Evolutionary conservation across 2,329 filamentous ascomycete species (phyloP).

Genomic region (Fusarium duplospermum): DNA sequence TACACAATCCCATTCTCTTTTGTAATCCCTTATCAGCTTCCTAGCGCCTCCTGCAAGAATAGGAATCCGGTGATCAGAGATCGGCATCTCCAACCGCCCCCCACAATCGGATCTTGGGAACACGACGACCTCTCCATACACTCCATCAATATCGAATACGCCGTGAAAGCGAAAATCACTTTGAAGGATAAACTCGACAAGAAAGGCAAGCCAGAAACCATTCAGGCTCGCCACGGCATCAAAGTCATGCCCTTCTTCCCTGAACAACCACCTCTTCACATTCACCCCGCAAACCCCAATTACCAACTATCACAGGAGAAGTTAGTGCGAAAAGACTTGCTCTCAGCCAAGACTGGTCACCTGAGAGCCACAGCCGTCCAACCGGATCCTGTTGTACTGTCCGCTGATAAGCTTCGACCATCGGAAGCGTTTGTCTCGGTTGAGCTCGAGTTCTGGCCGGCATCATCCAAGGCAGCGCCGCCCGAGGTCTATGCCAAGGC

Average conservation of each 20-base stretch:
- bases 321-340: slow-evolving; percentile 25
- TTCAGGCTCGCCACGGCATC: slow-evolving; percentile 13
- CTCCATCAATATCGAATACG: slow-evolving; percentile 20
- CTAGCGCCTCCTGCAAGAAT: slow-evolving; percentile 27
- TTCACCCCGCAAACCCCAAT: slow-evolving; percentile 9
- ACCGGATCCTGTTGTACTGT: slow-evolving; percentile 26
- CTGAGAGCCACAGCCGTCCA: slow-evolving; percentile 21
- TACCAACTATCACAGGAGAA: slow-evolving; percentile 30
- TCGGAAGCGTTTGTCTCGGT: slow-evolving; percentile 13
- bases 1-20: slow-evolving; percentile 34
- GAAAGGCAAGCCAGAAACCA: background rate
- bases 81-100: slow-evolving; percentile 30
- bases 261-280: slow-evolving; percentile 29
- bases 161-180: slow-evolving; percentile 7
- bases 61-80: slow-evolving; percentile 10
- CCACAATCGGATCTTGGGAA: slow-evolving; percentile 35
- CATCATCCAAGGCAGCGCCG: slow-evolving; percentile 10
- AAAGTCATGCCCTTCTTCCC: slow-evolving; percentile 33
- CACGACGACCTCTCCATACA: slow-evolving; percentile 35
- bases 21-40: slow-evolving; percentile 33
- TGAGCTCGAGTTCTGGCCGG: slow-evolving; percentile 33
- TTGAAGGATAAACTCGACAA: background rate
- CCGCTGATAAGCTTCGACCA: slow-evolving; percentile 22
- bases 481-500: slow-evolving; percentile 27
- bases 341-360: slow-evolving; percentile 24